These are phyloP conservation scores for Dichotomopilus funicola DNA, from an alignment of 2,329 filamentous ascomycete species.

Conservation along the genomic window DNA sequence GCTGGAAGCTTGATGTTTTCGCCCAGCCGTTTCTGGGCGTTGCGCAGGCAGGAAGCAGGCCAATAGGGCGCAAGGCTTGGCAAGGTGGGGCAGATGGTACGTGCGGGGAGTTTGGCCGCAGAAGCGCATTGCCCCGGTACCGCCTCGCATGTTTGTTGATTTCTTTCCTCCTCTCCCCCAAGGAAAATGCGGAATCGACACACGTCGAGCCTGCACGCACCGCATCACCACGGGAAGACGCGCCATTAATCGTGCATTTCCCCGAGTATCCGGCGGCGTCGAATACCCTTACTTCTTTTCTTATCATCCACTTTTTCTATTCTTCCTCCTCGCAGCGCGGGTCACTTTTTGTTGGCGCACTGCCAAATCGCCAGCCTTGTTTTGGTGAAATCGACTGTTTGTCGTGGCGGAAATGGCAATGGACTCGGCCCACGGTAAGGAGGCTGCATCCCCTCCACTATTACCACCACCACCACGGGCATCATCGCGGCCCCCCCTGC, in stretches of 20 bases:
- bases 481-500: background rate
- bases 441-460: conserved; percentile 9
- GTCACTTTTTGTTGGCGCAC: conserved; percentile 13
- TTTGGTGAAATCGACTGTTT: conserved; percentile 15
- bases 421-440: conserved; percentile 28
- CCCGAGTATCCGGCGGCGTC: background rate
- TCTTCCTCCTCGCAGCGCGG: conserved; percentile 4
- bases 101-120: conserved; percentile 17
- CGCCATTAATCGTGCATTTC: conserved; percentile 10
- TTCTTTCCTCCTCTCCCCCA: conserved; percentile 21
- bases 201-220: conserved; percentile 12
- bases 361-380: conserved; percentile 14
- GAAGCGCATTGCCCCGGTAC: conserved; percentile 24
- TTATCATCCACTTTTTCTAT: conserved; percentile 7
- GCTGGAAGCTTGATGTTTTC: background rate
- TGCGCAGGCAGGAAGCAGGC: background rate
- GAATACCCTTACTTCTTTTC: conserved; percentile 7
- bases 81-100: conserved; percentile 14
- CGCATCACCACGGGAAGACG: conserved; percentile 9
- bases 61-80: conserved; percentile 12
- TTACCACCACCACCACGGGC: no score
- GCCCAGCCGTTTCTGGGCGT: background rate
- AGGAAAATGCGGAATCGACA: conserved; percentile 20
- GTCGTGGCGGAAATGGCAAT: conserved; percentile 20
- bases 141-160: conserved; percentile 25